These are phyloP conservation scores for Pyracantha coccinea DNA, from an alignment of 331 rosid species.

Conservation along the genomic window DNA sequence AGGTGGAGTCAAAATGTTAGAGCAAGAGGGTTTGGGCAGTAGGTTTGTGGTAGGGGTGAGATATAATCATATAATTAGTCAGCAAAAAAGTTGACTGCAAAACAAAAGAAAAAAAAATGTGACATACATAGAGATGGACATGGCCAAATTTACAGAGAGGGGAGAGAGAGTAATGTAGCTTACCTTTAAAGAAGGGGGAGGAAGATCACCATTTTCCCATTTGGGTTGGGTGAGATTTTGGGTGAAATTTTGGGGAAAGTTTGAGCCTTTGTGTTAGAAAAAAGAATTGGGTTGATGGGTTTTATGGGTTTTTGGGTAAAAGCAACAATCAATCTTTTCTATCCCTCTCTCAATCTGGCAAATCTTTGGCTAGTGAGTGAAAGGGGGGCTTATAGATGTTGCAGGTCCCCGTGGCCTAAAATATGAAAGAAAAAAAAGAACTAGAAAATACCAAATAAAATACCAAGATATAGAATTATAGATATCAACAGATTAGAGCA, in stretches of 20 bases:
- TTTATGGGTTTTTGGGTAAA: background rate
- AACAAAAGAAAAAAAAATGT: slow-evolving; percentile 28
- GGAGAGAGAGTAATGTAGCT: slow-evolving; percentile 6
- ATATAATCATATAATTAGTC: slow-evolving; percentile 28
- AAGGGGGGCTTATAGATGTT: background rate
- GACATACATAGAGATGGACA: slow-evolving; percentile 40
- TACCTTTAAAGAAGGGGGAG: slow-evolving; percentile 13
- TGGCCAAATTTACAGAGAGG: slow-evolving; percentile 29
- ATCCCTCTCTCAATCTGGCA: slow-evolving; percentile 7
- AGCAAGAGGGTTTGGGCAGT: background rate
- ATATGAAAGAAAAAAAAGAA: background rate
- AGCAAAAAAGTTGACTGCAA: slow-evolving; percentile 37
- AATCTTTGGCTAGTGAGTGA: slow-evolving; percentile 5
- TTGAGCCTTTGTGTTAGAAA: background rate
- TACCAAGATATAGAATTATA: background rate
- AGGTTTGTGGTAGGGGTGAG: slow-evolving; percentile 15
- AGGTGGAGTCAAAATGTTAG: slow-evolving; percentile 20
- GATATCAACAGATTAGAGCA: background rate
- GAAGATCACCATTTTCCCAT: slow-evolving; percentile 4
- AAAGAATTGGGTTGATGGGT: background rate
- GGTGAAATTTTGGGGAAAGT: background rate
- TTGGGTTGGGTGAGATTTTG: background rate
- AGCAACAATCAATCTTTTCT: no score
- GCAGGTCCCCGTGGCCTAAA: slow-evolving; percentile 3
- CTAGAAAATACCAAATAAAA: no score